Evolutionary conservation across 1,284 basidiomycete species (phyloP).

Genomic region (Leccinum griseonigrum): DNA sequence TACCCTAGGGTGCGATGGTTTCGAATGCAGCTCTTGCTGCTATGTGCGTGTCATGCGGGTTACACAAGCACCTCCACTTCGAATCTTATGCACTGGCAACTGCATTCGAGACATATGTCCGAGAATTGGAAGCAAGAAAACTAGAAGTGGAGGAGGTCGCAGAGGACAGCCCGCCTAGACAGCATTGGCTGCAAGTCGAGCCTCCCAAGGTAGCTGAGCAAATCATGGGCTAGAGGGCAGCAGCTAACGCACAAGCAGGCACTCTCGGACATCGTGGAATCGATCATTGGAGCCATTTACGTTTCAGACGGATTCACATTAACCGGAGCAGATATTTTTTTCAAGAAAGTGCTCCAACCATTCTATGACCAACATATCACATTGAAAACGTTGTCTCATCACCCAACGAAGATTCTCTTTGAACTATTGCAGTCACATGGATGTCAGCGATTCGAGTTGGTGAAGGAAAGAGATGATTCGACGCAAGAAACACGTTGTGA

Average conservation of each 20-base stretch:
- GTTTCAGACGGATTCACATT: slow-evolving; percentile 69
- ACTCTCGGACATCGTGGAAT: slow-evolving; percentile 75
- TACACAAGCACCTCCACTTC: slow-evolving; percentile 60
- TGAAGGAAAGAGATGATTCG: slow-evolving; percentile 43
- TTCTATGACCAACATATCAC: slow-evolving; percentile 74
- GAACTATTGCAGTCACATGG: slow-evolving; percentile 68
- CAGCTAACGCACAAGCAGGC: slow-evolving; percentile 40
- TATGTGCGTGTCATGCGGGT: slow-evolving; percentile 62
- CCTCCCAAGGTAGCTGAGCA: slow-evolving; percentile 62
- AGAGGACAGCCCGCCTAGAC: slow-evolving; percentile 53
- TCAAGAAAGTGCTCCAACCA: slow-evolving; percentile 62
- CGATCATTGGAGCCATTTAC: slow-evolving; percentile 71
- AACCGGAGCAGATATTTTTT: slow-evolving; percentile 58
- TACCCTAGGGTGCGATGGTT: slow-evolving; percentile 70
- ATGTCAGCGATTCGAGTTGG: slow-evolving; percentile 60
- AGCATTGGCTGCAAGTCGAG: slow-evolving; percentile 75
- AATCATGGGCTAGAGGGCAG: not conserved
- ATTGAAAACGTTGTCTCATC: slow-evolving; percentile 65
- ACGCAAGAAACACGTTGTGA: slow-evolving; percentile 42
- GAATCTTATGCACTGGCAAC: slow-evolving; percentile 50
- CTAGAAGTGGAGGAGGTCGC: slow-evolving; percentile 48
- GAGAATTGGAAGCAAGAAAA: slow-evolving; percentile 44
- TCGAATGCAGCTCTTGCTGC: slow-evolving; percentile 73
- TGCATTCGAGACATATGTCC: slow-evolving; percentile 54
- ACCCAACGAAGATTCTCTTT: slow-evolving; percentile 71